These are phyloP conservation scores for Aspergillus leporis DNA, from an alignment of 495 filamentous ascomycete genomes.

Conservation along the genomic window DNA sequence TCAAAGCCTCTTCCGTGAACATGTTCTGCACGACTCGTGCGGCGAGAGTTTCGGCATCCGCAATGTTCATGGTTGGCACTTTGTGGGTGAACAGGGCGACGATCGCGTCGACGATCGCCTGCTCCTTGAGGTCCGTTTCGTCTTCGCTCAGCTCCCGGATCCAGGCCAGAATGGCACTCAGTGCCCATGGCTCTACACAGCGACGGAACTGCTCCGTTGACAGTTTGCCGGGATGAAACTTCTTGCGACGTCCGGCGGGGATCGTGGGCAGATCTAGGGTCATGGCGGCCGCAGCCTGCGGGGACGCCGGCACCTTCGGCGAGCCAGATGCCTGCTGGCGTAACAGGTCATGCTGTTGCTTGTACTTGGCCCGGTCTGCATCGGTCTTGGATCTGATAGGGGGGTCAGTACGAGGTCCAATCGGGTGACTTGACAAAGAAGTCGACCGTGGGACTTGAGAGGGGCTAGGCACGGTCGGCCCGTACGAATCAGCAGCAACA, in stretches of 20 bases:
- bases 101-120: slow-evolving; percentile 80
- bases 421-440: slow-evolving; percentile 78
- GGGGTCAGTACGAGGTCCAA: slow-evolving; percentile 74
- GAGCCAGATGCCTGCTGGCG: slow-evolving; percentile 49
- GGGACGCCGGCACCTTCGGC: slow-evolving; percentile 39
- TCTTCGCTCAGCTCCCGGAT: slow-evolving; percentile 85
- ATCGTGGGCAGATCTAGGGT: slow-evolving; percentile 70
- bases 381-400: slow-evolving; percentile 94
- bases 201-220: slow-evolving; percentile 80
- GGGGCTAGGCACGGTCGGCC: slow-evolving; percentile 43
- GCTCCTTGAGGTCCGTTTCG: slow-evolving; percentile 75
- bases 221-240: slow-evolving; percentile 86
- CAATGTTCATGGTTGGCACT: slow-evolving; percentile 98
- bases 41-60: slow-evolving; percentile 88
- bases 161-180: slow-evolving; percentile 87
- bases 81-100: slow-evolving; percentile 92
- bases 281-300: slow-evolving; percentile 50
- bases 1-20: slow-evolving; percentile 72
- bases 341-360: slow-evolving; percentile 57
- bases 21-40: slow-evolving; percentile 78
- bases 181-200: slow-evolving; percentile 88
- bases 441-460: slow-evolving; percentile 78
- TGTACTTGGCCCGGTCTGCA: slow-evolving; percentile 66
- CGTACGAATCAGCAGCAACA: slow-evolving; percentile 48
- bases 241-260: slow-evolving; percentile 68